Conservation (phyloP, 768 basidiomycete genomes). For the Lentinula aciculospora region DNA sequence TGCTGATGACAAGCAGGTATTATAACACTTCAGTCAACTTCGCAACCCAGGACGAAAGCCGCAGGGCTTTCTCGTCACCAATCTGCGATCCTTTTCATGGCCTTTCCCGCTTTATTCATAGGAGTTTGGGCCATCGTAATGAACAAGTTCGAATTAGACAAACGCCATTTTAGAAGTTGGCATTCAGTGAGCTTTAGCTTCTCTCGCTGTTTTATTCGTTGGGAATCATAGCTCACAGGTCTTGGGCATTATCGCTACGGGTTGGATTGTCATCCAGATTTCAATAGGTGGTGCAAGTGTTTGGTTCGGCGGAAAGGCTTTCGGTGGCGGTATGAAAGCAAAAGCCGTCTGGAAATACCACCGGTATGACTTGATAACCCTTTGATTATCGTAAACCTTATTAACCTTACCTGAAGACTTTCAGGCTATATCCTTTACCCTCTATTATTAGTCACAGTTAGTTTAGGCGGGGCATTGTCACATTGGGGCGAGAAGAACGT, state of each 20-base stretch:
- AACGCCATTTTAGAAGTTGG: slow-evolving; percentile 65
- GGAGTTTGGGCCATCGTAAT: slow-evolving; percentile 59
- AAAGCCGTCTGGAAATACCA: slow-evolving; percentile 84
- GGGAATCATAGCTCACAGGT: slow-evolving; percentile 29
- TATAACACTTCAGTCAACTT: slow-evolving; percentile 70
- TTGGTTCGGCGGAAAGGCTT: slow-evolving; percentile 64
- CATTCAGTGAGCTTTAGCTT: slow-evolving; percentile 52
- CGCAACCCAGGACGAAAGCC: slow-evolving; percentile 57
- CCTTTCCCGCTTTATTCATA: slow-evolving; percentile 49
- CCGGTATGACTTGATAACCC: slow-evolving; percentile 33
- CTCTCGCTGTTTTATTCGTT: background rate
- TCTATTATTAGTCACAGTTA: slow-evolving; percentile 51
- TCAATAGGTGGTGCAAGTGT: slow-evolving; percentile 69
- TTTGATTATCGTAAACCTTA: background rate
- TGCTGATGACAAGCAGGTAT: slow-evolving; percentile 40
- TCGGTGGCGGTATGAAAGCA: slow-evolving; percentile 68
- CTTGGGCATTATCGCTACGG: slow-evolving; percentile 57
- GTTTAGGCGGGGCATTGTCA: slow-evolving; percentile 72
- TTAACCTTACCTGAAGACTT: slow-evolving; percentile 30
- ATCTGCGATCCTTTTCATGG: slow-evolving; percentile 46
- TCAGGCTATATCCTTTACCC: slow-evolving; percentile 73
- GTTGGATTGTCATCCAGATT: slow-evolving; percentile 59
- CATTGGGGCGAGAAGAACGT: slow-evolving; percentile 43
- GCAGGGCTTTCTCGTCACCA: slow-evolving; percentile 71
- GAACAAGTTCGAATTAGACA: slow-evolving; percentile 49